A percentile compares a stretch with the other conserved stretches of the same genome.
Conservation (phyloP, 306 rosid genomes). For the Corylus heterophylla region DNA sequence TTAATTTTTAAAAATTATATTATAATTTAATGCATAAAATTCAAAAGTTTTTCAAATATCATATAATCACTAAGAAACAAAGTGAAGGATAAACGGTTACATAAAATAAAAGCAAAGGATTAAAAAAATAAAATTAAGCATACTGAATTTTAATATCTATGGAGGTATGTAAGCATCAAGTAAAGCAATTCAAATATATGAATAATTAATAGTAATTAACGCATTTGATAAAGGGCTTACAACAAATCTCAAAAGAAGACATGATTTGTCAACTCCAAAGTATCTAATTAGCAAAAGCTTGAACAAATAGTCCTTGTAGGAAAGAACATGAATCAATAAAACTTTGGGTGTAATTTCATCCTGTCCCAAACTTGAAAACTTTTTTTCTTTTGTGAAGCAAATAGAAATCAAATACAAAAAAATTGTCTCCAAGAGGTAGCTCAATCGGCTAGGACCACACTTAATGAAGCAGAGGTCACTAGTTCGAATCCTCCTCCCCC, state of each 20-base stretch:
- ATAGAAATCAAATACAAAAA: too few relatives aligned
- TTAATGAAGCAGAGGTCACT: too few relatives aligned
- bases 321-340: constrained; percentile 2
- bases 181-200: neutral
- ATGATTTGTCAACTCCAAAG: too few relatives aligned
- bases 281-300: constrained; percentile 44
- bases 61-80: neutral
- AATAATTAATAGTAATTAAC: neutral
- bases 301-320: constrained; percentile 51
- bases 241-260: constrained; percentile 37
- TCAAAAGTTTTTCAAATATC: neutral
- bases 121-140: neutral
- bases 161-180: neutral
- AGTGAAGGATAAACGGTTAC: neutral
- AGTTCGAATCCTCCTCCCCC: too few relatives aligned
- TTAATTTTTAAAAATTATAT: too few relatives aligned
- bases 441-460: too few relatives aligned
- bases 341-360: neutral
- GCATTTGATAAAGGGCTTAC: constrained; percentile 30
- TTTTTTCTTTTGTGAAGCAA: neutral
- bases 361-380: neutral
- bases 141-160: too few relatives aligned
- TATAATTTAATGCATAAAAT: neutral
- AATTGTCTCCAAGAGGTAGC: too few relatives aligned
- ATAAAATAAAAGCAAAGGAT: neutral